These are phyloP conservation scores for Clarireedia homoeocarpa DNA, from an alignment of 2,329 filamentous ascomycete genomes.

Conservation along the genomic window DNA sequence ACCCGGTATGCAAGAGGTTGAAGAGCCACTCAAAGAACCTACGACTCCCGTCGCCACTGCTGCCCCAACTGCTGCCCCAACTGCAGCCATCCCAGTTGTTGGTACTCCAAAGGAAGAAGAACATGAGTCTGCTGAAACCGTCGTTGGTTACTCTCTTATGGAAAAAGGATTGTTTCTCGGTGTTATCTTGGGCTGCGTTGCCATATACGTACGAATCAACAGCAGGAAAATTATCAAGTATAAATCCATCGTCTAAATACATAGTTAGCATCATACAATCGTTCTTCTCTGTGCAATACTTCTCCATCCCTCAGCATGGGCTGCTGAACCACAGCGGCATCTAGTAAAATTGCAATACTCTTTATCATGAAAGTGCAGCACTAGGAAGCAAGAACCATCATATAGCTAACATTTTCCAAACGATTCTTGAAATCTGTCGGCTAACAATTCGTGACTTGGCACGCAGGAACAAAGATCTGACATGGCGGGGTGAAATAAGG, in stretches of 20 bases:
- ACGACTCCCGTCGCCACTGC: conserved; percentile 7
- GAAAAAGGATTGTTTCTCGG: conserved; percentile 45
- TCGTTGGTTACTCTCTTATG: conserved; percentile 35
- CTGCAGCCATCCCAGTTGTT: conserved; percentile 18
- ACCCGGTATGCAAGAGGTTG: conserved; percentile 23
- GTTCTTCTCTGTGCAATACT: not conserved
- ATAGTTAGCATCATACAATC: conserved; percentile 1
- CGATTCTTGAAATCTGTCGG: too few relatives aligned
- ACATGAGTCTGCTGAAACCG: conserved; percentile 11
- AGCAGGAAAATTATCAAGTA: conserved; percentile 28
- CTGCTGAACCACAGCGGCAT: too few relatives aligned
- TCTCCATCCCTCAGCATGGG: too few relatives aligned
- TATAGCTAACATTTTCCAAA: too few relatives aligned
- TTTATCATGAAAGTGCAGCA: too few relatives aligned
- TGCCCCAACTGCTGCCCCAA: conserved; percentile 5
- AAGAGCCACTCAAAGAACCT: conserved; percentile 14
- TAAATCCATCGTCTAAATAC: conserved; percentile 26
- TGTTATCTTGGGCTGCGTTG: conserved; percentile 40
- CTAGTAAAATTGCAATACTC: too few relatives aligned
- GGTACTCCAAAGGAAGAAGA: not conserved
- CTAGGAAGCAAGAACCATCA: too few relatives aligned
- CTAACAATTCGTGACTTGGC: too few relatives aligned
- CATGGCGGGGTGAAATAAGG: not conserved
- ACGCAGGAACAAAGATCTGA: not conserved
- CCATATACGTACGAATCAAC: conserved; percentile 37